Evolutionary conservation across 495 filamentous ascomycete genomes (phyloP), one percentile per base, ranked within the genome.

Genomic region (Talaromyces wortmannii): DNA sequence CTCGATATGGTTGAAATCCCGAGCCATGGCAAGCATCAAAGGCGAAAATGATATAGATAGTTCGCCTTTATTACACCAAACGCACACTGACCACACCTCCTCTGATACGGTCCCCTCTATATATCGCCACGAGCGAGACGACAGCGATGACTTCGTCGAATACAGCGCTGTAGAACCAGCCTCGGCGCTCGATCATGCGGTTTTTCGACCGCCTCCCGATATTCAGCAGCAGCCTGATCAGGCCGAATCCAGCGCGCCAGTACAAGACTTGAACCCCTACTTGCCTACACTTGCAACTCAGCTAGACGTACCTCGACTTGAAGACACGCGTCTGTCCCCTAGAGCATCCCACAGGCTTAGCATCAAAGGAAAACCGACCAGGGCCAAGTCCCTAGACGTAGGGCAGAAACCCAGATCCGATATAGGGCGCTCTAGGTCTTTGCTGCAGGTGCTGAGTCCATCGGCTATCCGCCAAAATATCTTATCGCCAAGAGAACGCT

Each of bases 401-500:
- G 13, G 36, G 8, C 8, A 40, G 36, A 40, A 5, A 8, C 8
- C 36, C 36, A 40, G 50, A 31, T 17, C 31, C 36, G 53, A 48
- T 5, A 15, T 55, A n/a, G 29, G 15, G 15, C n/a, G 53, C 31
- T 42, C 54, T 13, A 56, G 49, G 49, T 59, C 57, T 7, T 6
- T 59, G 10, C 33, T 59, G 10, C 31, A 55, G 31, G 18, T 29
- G 33, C 17, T 50, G 13, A 58, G 54, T 45, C 50, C 53, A 13
- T 52, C 57, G 8, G 45, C 32, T 11, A n/a, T 59, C 13, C 54
- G 53, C n/a, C 45, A 48, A 13, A 40, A 15, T 45, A 50, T 59
- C 7, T 17, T 36, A 31, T 44, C 57, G 7, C 45, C 48, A 47
- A 50, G 15, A 17, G 32, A 47, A 15, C 50, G 36, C n/a, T 53